phyloP scores from a whole-genome alignment of 1,139 yeast species.

The Lipomyces yarrowii region DNA sequence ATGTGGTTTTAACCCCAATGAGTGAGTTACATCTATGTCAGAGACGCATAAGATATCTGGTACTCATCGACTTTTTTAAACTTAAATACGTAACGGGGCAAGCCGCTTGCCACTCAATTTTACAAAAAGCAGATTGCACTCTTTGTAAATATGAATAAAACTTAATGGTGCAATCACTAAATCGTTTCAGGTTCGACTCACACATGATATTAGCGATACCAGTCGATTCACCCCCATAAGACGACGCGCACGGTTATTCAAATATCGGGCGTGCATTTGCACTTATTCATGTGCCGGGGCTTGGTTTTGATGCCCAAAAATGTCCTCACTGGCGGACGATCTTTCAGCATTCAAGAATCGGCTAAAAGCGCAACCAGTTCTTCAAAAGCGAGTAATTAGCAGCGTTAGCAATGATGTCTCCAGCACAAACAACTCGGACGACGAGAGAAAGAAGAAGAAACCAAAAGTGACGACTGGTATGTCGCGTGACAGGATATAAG shows the following conservation, averaged over 20 bases:
- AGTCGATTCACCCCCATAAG: not conserved
- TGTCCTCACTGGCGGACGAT: slow-evolving; percentile 46
- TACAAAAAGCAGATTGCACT: not conserved
- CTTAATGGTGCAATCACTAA: not conserved
- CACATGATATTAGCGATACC: not conserved
- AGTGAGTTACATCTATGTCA: not conserved
- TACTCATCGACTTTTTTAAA: not conserved
- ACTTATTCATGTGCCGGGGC: no score
- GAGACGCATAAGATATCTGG: not conserved
- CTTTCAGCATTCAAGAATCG: slow-evolving; percentile 63
- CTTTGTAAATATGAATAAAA: not conserved
- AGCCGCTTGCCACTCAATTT: not conserved
- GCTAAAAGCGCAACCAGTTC: slow-evolving; percentile 58
- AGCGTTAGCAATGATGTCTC: slow-evolving; percentile 22
- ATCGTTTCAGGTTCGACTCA: not conserved
- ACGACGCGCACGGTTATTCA: not conserved
- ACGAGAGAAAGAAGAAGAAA: slow-evolving; percentile 36
- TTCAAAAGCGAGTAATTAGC: slow-evolving; percentile 38
- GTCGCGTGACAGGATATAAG: not conserved
- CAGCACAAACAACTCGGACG: slow-evolving; percentile 30
- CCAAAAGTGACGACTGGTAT: slow-evolving; percentile 24
- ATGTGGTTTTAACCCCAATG: not conserved
- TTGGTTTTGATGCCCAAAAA: not conserved
- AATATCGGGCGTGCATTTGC: not conserved
- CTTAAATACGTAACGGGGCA: not conserved